These are phyloP conservation scores for Saccharum officinarum DNA, from an alignment of 176 grass and related monocot species.

Conservation along the genomic window DNA sequence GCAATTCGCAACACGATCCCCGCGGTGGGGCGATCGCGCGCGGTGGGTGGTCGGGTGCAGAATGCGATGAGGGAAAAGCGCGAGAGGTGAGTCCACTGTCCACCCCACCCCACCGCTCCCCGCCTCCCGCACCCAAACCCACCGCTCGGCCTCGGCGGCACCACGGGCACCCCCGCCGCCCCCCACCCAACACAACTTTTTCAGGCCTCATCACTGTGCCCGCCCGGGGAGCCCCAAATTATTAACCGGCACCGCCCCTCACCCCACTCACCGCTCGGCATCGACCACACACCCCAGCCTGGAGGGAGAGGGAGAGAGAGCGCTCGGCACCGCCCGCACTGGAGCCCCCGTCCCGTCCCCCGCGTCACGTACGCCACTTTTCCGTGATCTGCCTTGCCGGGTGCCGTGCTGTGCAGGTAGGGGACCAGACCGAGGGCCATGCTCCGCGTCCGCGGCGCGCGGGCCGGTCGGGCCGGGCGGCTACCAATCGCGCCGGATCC, in stretches of 20 bases:
- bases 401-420: neutral
- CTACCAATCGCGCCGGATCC: neutral
- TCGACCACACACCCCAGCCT: neutral
- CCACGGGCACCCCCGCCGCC: neutral
- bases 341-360: neutral
- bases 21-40: slow-evolving; percentile 2
- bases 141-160: neutral
- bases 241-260: neutral
- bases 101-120: neutral
- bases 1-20: neutral
- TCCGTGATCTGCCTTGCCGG: slow-evolving; percentile 8
- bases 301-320: too few relatives aligned
- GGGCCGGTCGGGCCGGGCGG: neutral
- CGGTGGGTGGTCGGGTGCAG: slow-evolving; percentile 35
- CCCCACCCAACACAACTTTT: neutral
- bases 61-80: neutral
- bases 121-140: neutral
- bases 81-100: neutral
- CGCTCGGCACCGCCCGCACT: neutral
- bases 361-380: slow-evolving; percentile 18
- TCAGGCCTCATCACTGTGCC: neutral
- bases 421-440: neutral
- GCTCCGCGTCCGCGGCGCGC: neutral
- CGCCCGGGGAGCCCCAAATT: neutral
- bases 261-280: neutral